Conservation (phyloP, 2,329 filamentous ascomycete species). For the Monilinia polystroma region DNA sequence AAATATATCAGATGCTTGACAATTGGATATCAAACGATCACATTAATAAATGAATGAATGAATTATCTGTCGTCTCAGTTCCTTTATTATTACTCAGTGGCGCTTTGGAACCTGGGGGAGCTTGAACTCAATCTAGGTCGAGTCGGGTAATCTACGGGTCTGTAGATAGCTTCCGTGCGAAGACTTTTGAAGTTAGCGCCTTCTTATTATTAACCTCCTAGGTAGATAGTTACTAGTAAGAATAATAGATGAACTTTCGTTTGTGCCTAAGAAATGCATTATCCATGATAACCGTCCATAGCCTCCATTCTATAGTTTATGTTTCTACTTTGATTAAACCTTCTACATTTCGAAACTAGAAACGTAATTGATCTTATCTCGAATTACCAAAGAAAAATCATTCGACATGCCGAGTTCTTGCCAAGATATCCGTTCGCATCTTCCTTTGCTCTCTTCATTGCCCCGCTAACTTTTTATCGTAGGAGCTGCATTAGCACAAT, state of each 20-base stretch:
- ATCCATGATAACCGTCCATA: too few relatives aligned
- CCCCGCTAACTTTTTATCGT: slow-evolving; percentile 26
- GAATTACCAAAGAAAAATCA: neutral
- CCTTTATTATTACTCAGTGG: neutral
- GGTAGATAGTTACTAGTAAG: too few relatives aligned
- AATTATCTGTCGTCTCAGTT: neutral
- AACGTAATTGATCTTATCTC: too few relatives aligned
- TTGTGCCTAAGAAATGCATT: neutral
- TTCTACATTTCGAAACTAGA: neutral
- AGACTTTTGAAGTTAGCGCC: slow-evolving; percentile 3
- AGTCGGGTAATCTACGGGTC: slow-evolving; percentile 5
- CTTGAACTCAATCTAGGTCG: neutral
- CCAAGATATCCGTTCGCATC: slow-evolving; percentile 78
- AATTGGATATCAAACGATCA: too few relatives aligned
- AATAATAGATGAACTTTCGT: neutral
- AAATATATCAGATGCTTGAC: neutral
- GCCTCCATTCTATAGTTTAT: too few relatives aligned
- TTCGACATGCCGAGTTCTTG: slow-evolving; percentile 84
- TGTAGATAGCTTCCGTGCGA: neutral
- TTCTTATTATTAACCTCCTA: too few relatives aligned
- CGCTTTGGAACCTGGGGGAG: slow-evolving; percentile 11
- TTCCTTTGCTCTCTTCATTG: slow-evolving; percentile 14
- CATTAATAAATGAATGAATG: neutral
- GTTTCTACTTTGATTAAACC: neutral
- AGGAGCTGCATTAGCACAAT: slow-evolving; percentile 91